Evolutionary conservation across 1,139 yeast species (phyloP).

Genomic region (Barnettozyma hawaiiensis): DNA sequence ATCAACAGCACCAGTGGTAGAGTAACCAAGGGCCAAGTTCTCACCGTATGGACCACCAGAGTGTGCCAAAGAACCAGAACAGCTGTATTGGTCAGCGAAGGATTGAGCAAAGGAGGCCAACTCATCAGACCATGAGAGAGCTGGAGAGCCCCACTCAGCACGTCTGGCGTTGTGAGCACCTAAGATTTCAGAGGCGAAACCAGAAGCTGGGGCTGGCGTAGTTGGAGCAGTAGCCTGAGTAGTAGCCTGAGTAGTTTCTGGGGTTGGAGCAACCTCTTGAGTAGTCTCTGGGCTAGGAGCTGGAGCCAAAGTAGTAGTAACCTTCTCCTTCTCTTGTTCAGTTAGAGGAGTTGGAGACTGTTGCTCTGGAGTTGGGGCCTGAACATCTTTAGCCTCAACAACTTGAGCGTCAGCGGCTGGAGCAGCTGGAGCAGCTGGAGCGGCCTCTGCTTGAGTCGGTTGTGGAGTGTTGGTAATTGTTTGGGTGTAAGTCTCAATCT

Average conservation of each 20-base stretch:
- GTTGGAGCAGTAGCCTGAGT: constrained; percentile 15
- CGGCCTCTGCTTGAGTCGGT: constrained; percentile 11
- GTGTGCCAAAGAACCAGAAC: constrained; percentile 65
- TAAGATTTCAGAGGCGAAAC: constrained; percentile 35
- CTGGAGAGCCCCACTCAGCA: constrained; percentile 55
- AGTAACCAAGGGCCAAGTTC: constrained; percentile 75
- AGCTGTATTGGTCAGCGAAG: constrained; percentile 64
- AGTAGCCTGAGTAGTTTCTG: not conserved
- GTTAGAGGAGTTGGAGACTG: not conserved
- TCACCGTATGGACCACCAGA: constrained; percentile 83
- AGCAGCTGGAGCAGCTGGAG: constrained; percentile 12
- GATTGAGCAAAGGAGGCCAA: constrained; percentile 63
- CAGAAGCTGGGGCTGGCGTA: constrained; percentile 15
- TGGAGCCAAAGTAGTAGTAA: constrained; percentile 13
- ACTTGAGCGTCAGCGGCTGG: constrained; percentile 11
- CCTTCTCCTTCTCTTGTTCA: not conserved
- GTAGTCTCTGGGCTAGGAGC: constrained; percentile 8
- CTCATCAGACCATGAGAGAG: constrained; percentile 57
- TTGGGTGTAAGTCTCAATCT: constrained; percentile 17
- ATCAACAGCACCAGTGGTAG: constrained; percentile 54
- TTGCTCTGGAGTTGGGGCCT: constrained; percentile 13
- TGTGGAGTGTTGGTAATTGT: constrained; percentile 5
- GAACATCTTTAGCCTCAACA: constrained; percentile 5
- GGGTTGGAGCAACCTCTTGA: constrained; percentile 10
- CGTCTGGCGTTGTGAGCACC: constrained; percentile 65